Evolutionary conservation across 2,329 filamentous ascomycete genomes (phyloP).

Genomic region (Aurifilum marmelostoma): DNA sequence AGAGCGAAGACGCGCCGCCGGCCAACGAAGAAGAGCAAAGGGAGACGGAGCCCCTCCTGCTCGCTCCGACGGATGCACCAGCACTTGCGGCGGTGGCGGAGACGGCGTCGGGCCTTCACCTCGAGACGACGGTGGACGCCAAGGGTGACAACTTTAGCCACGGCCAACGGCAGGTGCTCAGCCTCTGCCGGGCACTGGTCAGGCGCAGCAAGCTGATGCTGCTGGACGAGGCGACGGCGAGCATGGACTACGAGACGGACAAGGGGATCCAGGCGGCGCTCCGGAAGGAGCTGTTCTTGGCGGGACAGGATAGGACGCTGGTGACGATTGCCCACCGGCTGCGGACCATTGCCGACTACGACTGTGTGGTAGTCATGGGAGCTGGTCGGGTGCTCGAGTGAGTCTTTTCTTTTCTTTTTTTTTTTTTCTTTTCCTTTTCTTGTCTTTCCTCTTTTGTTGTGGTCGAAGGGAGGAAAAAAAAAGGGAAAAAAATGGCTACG

Average conservation of each 20-base stretch:
- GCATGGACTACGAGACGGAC: conserved; percentile 63
- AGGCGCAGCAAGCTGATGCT: conserved; percentile 59
- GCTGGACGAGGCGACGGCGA: conserved; percentile 62
- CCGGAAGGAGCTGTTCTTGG: conserved; percentile 50
- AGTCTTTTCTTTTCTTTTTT: not conserved
- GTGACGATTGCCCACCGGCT: conserved; percentile 63
- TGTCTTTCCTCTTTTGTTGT: too few species aligned
- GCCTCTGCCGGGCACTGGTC: conserved; percentile 59
- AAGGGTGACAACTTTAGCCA: conserved; percentile 61
- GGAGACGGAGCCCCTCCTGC: conserved; percentile 25
- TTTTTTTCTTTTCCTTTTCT: not conserved
- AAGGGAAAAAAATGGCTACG: too few species aligned
- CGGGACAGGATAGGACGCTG: conserved; percentile 51
- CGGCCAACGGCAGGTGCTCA: conserved; percentile 61
- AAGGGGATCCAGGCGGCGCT: conserved; percentile 58
- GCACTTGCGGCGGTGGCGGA: conserved; percentile 30
- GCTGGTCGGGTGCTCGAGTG: conserved; percentile 56
- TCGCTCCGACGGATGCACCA: conserved; percentile 16
- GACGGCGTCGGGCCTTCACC: conserved; percentile 37
- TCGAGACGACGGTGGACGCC: conserved; percentile 53
- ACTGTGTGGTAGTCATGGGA: conserved; percentile 60
- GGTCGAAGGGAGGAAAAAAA: too few species aligned
- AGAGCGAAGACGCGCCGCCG: conserved; percentile 2
- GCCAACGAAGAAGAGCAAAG: conserved; percentile 27
- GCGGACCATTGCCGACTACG: conserved; percentile 63